Percentiles rank a stretch among this genome's conserved stretches.
Conservation (phyloP, 2,329 filamentous ascomycete genomes). For the Hymenoscyphus linearis region DNA sequence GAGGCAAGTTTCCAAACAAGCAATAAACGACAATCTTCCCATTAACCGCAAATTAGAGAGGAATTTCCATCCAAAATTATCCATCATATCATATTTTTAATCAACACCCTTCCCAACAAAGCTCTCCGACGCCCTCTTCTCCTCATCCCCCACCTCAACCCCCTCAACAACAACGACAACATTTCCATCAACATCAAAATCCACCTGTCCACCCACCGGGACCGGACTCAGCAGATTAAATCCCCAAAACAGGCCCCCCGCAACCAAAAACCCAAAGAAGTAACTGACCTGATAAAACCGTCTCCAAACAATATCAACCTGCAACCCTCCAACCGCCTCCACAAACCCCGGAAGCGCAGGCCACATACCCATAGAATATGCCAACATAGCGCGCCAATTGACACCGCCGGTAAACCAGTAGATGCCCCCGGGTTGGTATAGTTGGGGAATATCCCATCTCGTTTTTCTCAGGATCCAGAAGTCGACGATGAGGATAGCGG, state of each 20-base stretch:
- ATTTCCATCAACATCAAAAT: conserved; percentile 11
- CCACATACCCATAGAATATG: conserved; percentile 12
- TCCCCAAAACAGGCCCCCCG: conserved; percentile 6
- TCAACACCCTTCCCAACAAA: background rate
- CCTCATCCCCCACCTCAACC: background rate
- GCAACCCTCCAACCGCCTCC: conserved; percentile 7
- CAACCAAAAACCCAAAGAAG: conserved; percentile 13
- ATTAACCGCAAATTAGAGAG: background rate
- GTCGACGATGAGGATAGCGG: conserved; percentile 12
- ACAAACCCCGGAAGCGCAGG: conserved; percentile 13
- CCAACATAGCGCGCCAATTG: conserved; percentile 13
- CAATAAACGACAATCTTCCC: too few relatives aligned
- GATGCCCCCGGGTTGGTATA: conserved; percentile 10
- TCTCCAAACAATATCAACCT: conserved; percentile 6
- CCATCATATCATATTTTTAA: background rate
- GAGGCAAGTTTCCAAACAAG: too few relatives aligned
- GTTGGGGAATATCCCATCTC: conserved; percentile 12
- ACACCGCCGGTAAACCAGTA: conserved; percentile 13
- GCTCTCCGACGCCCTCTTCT: background rate
- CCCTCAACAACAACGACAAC: background rate
- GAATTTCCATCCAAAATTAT: background rate
- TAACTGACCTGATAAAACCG: conserved; percentile 14
- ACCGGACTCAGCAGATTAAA: conserved; percentile 9
- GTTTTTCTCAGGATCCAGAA: conserved; percentile 12
- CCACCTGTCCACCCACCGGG: conserved; percentile 9